A percentile compares a stretch with the other conserved stretches of the same genome.
These are phyloP conservation scores for Cutaneotrichosporon sp. DNA, from an alignment of 1,284 basidiomycete genomes.

Conservation along the genomic window DNA sequence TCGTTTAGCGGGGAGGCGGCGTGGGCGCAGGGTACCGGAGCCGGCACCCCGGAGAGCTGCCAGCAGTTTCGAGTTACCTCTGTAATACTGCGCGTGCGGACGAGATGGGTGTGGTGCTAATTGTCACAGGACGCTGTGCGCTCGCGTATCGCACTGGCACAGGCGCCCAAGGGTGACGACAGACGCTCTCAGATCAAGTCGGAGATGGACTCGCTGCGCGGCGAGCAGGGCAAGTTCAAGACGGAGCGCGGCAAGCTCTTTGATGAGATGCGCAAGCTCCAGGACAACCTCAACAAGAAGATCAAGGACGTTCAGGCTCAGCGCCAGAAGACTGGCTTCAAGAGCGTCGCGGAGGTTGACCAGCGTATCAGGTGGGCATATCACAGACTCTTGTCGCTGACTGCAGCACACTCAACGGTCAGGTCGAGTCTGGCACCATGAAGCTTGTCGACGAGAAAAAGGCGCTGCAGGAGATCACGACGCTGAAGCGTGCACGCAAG, in stretches of 20 bases:
- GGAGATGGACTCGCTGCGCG: conserved; percentile 76
- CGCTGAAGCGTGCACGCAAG: conserved; percentile 64
- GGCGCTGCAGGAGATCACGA: conserved; percentile 80
- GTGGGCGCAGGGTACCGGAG: neutral
- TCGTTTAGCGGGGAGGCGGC: neutral
- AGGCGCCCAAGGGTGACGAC: conserved; percentile 54
- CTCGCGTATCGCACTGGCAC: conserved; percentile 66
- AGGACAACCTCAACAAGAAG: conserved; percentile 82
- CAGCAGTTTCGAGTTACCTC: no score
- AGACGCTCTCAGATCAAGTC: conserved; percentile 67
- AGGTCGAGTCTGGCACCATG: conserved; percentile 86
- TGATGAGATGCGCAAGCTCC: conserved; percentile 75
- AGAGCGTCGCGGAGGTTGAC: conserved; percentile 82
- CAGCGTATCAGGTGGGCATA: conserved; percentile 68
- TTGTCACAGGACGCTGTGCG: conserved; percentile 62
- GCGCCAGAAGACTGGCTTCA: conserved; percentile 77
- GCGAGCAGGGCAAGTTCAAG: conserved; percentile 77
- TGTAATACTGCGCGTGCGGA: neutral
- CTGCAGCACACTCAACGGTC: conserved; percentile 59
- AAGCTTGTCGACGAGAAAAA: conserved; percentile 96
- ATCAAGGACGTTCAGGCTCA: conserved; percentile 82
- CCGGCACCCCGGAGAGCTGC: no score
- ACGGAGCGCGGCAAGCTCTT: conserved; percentile 63
- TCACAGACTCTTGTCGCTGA: neutral
- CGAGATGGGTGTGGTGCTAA: no score